These are phyloP conservation scores for Fusarium abutilonis DNA, from an alignment of 2,329 filamentous ascomycete genomes.

Conservation along the genomic window DNA sequence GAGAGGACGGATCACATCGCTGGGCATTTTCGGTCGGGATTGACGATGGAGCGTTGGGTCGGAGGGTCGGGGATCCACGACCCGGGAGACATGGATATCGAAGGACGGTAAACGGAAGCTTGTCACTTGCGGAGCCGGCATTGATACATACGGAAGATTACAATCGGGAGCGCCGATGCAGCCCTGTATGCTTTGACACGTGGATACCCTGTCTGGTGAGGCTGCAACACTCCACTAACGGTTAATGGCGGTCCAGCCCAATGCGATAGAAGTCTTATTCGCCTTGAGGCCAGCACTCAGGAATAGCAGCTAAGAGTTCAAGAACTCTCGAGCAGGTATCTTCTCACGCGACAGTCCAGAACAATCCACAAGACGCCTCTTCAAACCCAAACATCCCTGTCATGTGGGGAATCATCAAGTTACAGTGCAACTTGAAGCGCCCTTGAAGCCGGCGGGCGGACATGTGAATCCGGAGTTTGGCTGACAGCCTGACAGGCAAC, in stretches of 20 bases:
- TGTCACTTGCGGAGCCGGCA: constrained; percentile 14
- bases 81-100: constrained; percentile 21
- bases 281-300: not conserved
- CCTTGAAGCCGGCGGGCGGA: constrained; percentile 7
- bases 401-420: constrained; percentile 32
- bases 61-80: constrained; percentile 41
- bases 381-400: constrained; percentile 21
- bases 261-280: constrained; percentile 5
- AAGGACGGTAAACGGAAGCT: constrained; percentile 13
- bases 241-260: constrained; percentile 20
- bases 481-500: not conserved
- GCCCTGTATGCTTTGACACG: constrained; percentile 27
- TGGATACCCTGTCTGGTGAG: constrained; percentile 24
- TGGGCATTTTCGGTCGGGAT: constrained; percentile 44
- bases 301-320: not conserved
- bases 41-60: constrained; percentile 45
- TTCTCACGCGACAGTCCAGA: not conserved
- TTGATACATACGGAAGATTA: constrained; percentile 4
- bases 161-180: constrained; percentile 16
- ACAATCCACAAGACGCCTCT: not conserved
- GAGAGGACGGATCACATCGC: constrained; percentile 46
- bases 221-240: constrained; percentile 9
- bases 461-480: constrained; percentile 36
- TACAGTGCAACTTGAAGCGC: constrained; percentile 4
- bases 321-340: not conserved